Evolutionary conservation across 352 stramenopile species (phyloP).

Genomic region (Pythium periplocum): DNA sequence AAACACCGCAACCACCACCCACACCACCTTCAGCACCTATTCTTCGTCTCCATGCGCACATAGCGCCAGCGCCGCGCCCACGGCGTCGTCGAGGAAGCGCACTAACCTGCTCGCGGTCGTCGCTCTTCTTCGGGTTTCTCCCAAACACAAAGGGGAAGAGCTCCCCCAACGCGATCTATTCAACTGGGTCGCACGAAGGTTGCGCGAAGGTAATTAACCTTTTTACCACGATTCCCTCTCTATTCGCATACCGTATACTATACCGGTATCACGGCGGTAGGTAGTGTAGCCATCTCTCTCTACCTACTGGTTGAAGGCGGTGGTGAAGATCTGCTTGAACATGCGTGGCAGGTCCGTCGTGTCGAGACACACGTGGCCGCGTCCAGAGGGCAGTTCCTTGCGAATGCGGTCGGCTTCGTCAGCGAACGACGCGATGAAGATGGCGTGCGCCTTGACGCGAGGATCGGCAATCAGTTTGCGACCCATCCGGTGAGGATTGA

Average conservation of each 20-base stretch:
- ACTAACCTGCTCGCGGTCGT: background rate
- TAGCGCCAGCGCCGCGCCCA: no score
- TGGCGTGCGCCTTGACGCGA: constrained; percentile 66
- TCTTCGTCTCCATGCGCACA: no score
- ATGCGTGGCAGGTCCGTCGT: constrained; percentile 69
- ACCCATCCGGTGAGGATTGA: constrained; percentile 47
- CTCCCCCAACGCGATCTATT: constrained; percentile 18
- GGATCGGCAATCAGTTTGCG: constrained; percentile 45
- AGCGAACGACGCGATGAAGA: constrained; percentile 83
- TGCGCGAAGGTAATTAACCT: constrained; percentile 14
- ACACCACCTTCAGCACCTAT: no score
- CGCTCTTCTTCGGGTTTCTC: constrained; percentile 13
- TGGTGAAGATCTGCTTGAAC: constrained; percentile 85
- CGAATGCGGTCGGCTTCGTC: constrained; percentile 71
- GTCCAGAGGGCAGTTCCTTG: constrained; percentile 52
- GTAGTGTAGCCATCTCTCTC: constrained; percentile 9
- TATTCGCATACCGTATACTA: background rate
- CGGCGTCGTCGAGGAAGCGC: no score
- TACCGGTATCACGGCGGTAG: background rate
- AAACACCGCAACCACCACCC: no score
- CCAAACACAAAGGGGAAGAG: constrained; percentile 11
- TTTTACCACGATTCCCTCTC: no score
- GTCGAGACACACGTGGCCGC: constrained; percentile 77
- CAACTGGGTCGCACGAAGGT: constrained; percentile 3
- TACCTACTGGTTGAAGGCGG: constrained; percentile 31